Percentiles rank a stretch among this genome's conserved stretches.
Conservation (phyloP, 257 asterid species). For the Scutellaria minor region DNA sequence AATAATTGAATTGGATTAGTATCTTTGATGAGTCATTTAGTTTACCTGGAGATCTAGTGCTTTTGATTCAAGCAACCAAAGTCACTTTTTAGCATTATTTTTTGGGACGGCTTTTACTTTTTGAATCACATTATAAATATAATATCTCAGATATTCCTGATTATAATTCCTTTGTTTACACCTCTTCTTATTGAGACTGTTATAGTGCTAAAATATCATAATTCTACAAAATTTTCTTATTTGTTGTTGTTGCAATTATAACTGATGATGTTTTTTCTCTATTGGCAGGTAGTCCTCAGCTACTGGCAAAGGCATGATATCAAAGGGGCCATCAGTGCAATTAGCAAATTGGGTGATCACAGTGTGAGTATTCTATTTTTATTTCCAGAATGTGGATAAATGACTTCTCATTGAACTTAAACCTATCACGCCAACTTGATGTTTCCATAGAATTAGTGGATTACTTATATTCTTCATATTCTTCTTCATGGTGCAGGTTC, state of each 20-base stretch:
- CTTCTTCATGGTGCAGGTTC: conserved; percentile 64
- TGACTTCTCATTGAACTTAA: conserved; percentile 6
- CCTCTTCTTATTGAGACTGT: too few species aligned
- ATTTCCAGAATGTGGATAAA: conserved; percentile 23
- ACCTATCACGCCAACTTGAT: conserved; percentile 27
- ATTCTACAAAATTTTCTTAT: conserved; percentile 1
- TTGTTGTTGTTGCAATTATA: conserved; percentile 15
- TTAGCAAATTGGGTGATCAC: conserved; percentile 83
- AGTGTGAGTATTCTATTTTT: conserved; percentile 61
- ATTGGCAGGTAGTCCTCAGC: conserved; percentile 68
- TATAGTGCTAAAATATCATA: neutral
- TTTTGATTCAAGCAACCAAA: conserved; percentile 5
- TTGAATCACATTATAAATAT: conserved; percentile 15
- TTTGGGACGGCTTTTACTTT: neutral
- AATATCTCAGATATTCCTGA: conserved; percentile 3
- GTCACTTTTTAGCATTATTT: neutral
- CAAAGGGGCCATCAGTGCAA: conserved; percentile 74
- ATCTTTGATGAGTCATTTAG: neutral
- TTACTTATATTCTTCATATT: conserved; percentile 20
- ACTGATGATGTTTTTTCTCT: neutral
- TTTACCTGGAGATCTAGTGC: neutral
- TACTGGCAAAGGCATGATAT: conserved; percentile 90
- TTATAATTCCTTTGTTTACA: neutral
- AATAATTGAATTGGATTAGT: neutral
- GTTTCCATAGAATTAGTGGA: conserved; percentile 17